Conservation (phyloP, 805 yeast species). For the Sugiyamaella americana region DNA sequence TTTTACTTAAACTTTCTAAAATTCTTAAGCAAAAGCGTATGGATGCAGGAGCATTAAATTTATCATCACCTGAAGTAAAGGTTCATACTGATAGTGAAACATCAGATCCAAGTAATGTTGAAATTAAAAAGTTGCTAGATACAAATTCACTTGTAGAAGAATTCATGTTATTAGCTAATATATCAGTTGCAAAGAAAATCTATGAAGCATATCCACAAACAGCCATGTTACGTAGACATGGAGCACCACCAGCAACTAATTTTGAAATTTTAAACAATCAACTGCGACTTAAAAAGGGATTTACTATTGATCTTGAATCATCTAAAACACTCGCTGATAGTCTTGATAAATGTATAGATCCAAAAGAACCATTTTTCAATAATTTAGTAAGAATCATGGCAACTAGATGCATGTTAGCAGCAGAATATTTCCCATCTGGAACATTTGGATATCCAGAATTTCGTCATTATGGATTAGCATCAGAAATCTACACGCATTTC, state of each 20-base stretch:
- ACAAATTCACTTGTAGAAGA: slow-evolving; percentile 97
- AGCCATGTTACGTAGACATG: slow-evolving; percentile 97
- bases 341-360: slow-evolving; percentile 79
- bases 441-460: slow-evolving; percentile 84
- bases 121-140: slow-evolving; percentile 77
- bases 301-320: slow-evolving; percentile 71
- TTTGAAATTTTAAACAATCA: slow-evolving; percentile 87
- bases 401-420: slow-evolving; percentile 98
- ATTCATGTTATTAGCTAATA: slow-evolving; percentile 95
- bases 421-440: slow-evolving; percentile 93
- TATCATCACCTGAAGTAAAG: slow-evolving; percentile 97
- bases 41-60: slow-evolving; percentile 91
- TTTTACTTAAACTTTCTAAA: slow-evolving; percentile 70
- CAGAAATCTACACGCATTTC: slow-evolving; percentile 95
- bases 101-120: slow-evolving; percentile 93
- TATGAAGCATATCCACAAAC: slow-evolving; percentile 94
- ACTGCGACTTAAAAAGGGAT: slow-evolving; percentile 70
- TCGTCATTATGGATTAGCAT: slow-evolving; percentile 95
- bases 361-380: slow-evolving; percentile 82
- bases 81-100: slow-evolving; percentile 97
- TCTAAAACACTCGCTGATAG: slow-evolving; percentile 92
- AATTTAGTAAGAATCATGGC: slow-evolving; percentile 93
- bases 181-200: slow-evolving; percentile 89
- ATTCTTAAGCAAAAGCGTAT: slow-evolving; percentile 77
- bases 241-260: slow-evolving; percentile 92